phyloP scores from a whole-genome alignment of 2,329 filamentous ascomycete species.

The Colletotrichum incanum region DNA sequence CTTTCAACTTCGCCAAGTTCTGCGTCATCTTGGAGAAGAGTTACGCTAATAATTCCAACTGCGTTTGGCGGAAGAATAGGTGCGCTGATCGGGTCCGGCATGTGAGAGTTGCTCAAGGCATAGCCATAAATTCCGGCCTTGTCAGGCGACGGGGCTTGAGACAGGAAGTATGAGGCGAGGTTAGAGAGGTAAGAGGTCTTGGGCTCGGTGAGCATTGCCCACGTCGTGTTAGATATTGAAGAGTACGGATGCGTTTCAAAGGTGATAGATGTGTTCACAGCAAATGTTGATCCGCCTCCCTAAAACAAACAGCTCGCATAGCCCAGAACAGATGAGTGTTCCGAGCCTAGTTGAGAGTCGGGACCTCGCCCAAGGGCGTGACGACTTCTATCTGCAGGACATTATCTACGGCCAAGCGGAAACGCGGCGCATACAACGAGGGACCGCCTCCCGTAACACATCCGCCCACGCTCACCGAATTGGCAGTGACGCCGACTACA shows the following conservation, averaged over 20 bases:
- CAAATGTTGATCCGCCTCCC: constrained; percentile 75
- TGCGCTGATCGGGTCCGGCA: constrained; percentile 56
- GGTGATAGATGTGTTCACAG: constrained; percentile 72
- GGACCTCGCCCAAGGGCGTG: constrained; percentile 64
- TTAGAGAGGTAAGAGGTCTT: constrained; percentile 60
- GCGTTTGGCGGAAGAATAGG: constrained; percentile 48
- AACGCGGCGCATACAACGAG: constrained; percentile 64
- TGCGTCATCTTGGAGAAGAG: constrained; percentile 56
- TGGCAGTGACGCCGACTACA: constrained; percentile 69
- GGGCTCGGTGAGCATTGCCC: constrained; percentile 46
- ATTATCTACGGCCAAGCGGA: constrained; percentile 75
- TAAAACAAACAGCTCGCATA: constrained; percentile 56
- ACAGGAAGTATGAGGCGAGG: constrained; percentile 63
- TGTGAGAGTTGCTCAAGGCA: constrained; percentile 49
- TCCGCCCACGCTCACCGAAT: constrained; percentile 72
- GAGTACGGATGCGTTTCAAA: constrained; percentile 65
- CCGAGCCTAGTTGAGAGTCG: constrained; percentile 67
- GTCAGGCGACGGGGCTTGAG: constrained; percentile 62
- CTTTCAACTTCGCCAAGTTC: constrained; percentile 47
- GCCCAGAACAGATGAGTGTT: constrained; percentile 77
- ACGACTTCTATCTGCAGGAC: constrained; percentile 73
- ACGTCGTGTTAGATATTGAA: constrained; percentile 48
- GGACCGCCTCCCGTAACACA: constrained; percentile 76
- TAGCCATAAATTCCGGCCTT: constrained; percentile 68
- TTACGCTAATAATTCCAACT: constrained; percentile 54